Base-by-base conservation (phyloP, 176 grass and related monocot species). In the Oropetium thomaeum region DNA sequence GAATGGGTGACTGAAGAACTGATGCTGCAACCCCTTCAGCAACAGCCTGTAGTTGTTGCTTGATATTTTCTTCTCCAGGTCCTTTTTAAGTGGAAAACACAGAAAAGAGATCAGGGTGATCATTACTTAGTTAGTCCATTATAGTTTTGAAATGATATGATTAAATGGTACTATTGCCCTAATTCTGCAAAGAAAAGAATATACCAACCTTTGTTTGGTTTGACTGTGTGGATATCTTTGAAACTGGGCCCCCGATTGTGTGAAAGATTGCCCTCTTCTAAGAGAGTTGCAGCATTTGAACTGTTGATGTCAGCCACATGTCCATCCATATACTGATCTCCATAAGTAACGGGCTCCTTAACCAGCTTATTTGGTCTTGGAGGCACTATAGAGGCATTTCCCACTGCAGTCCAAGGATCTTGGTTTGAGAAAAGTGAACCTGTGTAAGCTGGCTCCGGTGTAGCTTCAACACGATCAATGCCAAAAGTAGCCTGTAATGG, bases 1-100 rank as follows among this genome's bases (percentile, higher is more conserved):
- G 58, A 40, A 67, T 69, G 71, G 87, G 73, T 33, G 87, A 81
- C 80, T 87, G 90, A 79, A 93, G 83, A 87, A 87, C 88, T 44
- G 81, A 88, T 71, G 88, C 90, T 82, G 90, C 94, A 62, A 91
- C 90, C 74, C 63, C 88, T 84, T 97, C 90, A 71, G 94, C 94
- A 58, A 97, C 90, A 84, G 75, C 88, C 87, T 97, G 94, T 72
- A 93, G 67, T 66, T 93, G 93, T 19, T 61, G 81, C 40, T 90
- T 97, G 47, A 93, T 67, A 62, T 58, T 80, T 54, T 93, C 88
- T 58, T 97, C 90, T 73, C 91, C 90, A 62, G 79, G 80, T 76
- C 81, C 83, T 87, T 65, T 65, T 74, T 32, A 80, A 34, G 68
- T 44, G 27, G 61, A 15, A 71, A 75, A 31, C n/a, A 7, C 10